Evolutionary conservation across 2,329 filamentous ascomycete genomes (phyloP).

Genomic region (Tolypocladium pustulatum): DNA sequence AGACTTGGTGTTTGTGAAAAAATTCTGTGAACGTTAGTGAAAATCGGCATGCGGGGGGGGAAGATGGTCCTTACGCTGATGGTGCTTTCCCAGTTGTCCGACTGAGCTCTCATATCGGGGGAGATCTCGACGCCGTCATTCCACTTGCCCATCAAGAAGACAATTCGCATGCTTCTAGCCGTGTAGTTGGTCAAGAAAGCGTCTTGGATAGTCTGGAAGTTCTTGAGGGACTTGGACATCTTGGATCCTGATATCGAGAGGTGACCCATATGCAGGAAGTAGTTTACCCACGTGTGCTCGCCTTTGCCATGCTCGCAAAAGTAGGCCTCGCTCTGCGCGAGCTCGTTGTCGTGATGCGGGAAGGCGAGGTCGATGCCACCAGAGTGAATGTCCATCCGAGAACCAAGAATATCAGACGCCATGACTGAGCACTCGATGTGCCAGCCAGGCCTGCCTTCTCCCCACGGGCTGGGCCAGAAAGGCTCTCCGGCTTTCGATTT

Average conservation of each 20-base stretch:
- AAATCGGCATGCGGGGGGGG: background rate
- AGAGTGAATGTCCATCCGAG: constrained; percentile 83
- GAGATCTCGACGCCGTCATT: constrained; percentile 88
- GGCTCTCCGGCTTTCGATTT: constrained; percentile 86
- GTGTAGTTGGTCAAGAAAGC: constrained; percentile 64
- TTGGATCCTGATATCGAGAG: constrained; percentile 76
- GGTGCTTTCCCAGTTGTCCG: constrained; percentile 69
- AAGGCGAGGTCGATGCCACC: constrained; percentile 87
- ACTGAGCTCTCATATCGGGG: constrained; percentile 64
- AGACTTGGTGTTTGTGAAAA: constrained; percentile 47
- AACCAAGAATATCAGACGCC: constrained; percentile 80
- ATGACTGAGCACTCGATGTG: constrained; percentile 96
- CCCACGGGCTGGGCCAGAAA: constrained; percentile 82
- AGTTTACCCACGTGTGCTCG: constrained; percentile 77
- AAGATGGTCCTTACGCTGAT: constrained; percentile 43
- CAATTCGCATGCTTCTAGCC: constrained; percentile 67
- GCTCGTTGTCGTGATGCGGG: constrained; percentile 86
- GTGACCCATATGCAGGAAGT: constrained; percentile 94
- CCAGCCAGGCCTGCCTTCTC: constrained; percentile 82
- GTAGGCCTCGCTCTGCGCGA: constrained; percentile 85
- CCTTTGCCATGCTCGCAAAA: constrained; percentile 45
- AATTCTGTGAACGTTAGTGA: constrained; percentile 32
- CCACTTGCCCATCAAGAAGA: constrained; percentile 83
- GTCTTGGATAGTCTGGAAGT: constrained; percentile 87
- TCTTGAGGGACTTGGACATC: constrained; percentile 94